A percentile compares a stretch with the other conserved stretches of the same genome.
Evolutionary conservation across 2,329 filamentous ascomycete species (phyloP).

Genomic region (Sporothrix globosa): DNA sequence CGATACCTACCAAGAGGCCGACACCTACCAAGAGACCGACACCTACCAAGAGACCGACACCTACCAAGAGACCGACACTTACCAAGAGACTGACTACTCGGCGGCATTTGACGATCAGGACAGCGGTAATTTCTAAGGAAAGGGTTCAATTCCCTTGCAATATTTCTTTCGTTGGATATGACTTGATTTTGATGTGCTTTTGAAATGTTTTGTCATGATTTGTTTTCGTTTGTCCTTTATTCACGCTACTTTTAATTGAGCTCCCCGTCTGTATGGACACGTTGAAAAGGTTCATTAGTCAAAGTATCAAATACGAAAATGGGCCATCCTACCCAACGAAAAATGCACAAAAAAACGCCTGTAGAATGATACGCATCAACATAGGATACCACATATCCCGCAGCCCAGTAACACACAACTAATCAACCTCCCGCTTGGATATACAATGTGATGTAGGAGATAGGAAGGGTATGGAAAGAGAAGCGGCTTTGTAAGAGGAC

Average conservation of each 20-base stretch:
- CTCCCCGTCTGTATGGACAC: not conserved
- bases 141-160: too few relatives aligned
- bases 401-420: not conserved
- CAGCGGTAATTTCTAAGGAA: constrained; percentile 3
- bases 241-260: not conserved
- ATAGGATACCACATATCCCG: not conserved
- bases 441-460: not conserved
- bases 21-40: constrained; percentile 22
- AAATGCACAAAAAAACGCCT: not conserved
- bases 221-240: not conserved
- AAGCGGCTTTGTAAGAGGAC: not conserved
- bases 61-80: constrained; percentile 28
- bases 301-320: not conserved
- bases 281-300: not conserved
- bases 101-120: constrained; percentile 11
- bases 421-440: not conserved
- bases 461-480: not conserved
- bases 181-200: not conserved
- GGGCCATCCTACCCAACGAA: not conserved
- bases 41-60: constrained; percentile 29
- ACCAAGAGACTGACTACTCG: constrained; percentile 16
- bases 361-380: constrained; percentile 4
- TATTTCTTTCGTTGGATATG: too few relatives aligned
- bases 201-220: not conserved
- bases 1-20: constrained; percentile 21